phyloP scores from a whole-genome alignment of 768 basidiomycete species.

The Tylopilus intermedius region DNA sequence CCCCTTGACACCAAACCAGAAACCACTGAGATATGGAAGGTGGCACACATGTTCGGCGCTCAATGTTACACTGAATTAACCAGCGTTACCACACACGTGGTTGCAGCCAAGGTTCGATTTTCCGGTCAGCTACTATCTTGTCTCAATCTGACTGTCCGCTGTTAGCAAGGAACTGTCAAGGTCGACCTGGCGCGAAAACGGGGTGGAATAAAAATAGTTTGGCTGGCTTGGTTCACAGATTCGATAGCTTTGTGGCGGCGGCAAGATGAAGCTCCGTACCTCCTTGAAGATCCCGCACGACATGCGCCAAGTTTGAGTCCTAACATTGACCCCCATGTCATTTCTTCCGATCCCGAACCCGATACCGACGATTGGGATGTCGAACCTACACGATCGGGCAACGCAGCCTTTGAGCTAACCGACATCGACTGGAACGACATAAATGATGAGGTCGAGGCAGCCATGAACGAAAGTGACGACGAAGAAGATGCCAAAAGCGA shows the following conservation, averaged over 20 bases:
- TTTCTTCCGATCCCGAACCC: slow-evolving; percentile 63
- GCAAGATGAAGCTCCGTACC: slow-evolving; percentile 74
- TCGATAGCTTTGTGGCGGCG: slow-evolving; percentile 84
- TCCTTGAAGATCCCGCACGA: slow-evolving; percentile 56
- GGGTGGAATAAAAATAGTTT: slow-evolving; percentile 80
- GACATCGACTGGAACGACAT: slow-evolving; percentile 80
- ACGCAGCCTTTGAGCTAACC: slow-evolving; percentile 42
- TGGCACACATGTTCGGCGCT: slow-evolving; percentile 87
- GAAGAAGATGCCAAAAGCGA: slow-evolving; percentile 36
- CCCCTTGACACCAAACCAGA: slow-evolving; percentile 82
- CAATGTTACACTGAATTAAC: slow-evolving; percentile 67
- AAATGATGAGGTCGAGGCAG: slow-evolving; percentile 82
- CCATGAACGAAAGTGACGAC: slow-evolving; percentile 77
- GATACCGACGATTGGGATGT: slow-evolving; percentile 68
- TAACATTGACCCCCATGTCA: slow-evolving; percentile 44
- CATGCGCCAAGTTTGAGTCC: slow-evolving; percentile 39
- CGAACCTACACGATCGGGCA: slow-evolving; percentile 32
- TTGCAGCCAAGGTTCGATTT: slow-evolving; percentile 72
- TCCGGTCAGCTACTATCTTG: neutral
- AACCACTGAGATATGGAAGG: slow-evolving; percentile 77
- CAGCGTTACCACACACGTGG: slow-evolving; percentile 76
- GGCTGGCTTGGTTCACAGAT: slow-evolving; percentile 86
- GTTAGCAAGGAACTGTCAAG: slow-evolving; percentile 84
- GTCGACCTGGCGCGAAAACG: slow-evolving; percentile 76
- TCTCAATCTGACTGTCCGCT: slow-evolving; percentile 1